Conservation (phyloP, 495 filamentous ascomycete genomes). For the Amorphotheca resinae region DNA sequence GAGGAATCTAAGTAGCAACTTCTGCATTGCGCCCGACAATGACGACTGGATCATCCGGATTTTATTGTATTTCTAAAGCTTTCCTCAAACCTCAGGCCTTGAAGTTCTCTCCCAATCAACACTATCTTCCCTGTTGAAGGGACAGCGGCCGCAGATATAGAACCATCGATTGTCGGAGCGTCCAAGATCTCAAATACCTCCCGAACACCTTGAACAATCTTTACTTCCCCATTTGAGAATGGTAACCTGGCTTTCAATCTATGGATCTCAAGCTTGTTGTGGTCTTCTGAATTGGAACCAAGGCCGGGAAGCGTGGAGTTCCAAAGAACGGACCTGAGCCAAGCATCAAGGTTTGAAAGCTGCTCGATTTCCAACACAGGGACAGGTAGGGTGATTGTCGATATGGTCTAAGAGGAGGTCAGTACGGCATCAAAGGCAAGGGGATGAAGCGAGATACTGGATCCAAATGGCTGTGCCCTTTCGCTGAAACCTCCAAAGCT, state of each 20-base stretch:
- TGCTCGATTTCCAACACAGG: constrained; percentile 40
- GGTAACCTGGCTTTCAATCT: constrained; percentile 68
- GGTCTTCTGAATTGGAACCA: neutral
- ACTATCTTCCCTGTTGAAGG: constrained; percentile 55
- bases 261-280: constrained; percentile 41
- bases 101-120: constrained; percentile 61
- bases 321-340: constrained; percentile 81
- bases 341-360: constrained; percentile 55
- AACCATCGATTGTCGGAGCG: constrained; percentile 24
- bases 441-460: constrained; percentile 41
- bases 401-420: constrained; percentile 52
- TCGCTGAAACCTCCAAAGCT: constrained; percentile 47
- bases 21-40: no score
- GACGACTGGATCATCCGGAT: neutral
- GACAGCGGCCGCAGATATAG: constrained; percentile 6
- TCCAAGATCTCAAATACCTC: constrained; percentile 90
- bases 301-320: constrained; percentile 48
- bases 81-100: constrained; percentile 30
- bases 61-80: constrained; percentile 20
- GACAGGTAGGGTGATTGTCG: constrained; percentile 60
- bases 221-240: constrained; percentile 45
- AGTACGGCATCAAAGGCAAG: neutral
- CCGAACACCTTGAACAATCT: constrained; percentile 81
- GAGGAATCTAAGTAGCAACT: no score
- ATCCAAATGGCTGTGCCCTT: constrained; percentile 73